Percentiles rank a stretch among this genome's conserved stretches.
phyloP scores from a whole-genome alignment of 768 basidiomycete species.

The Russula emetica region DNA sequence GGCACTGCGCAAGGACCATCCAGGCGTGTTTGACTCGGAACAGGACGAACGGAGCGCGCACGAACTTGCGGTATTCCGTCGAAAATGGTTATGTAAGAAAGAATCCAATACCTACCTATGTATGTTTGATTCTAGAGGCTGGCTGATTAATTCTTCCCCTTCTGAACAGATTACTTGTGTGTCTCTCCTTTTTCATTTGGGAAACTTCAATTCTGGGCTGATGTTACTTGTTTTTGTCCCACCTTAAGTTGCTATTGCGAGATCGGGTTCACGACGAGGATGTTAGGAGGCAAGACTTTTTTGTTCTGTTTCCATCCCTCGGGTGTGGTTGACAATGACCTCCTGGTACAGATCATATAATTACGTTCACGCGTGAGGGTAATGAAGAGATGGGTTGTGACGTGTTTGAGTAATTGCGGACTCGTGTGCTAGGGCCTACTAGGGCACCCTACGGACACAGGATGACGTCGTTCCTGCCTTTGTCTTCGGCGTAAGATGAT shows the following conservation, averaged over 20 bases:
- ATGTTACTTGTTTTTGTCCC: neutral
- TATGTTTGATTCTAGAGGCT: neutral
- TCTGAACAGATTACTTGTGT: constrained; percentile 7
- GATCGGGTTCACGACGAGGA: constrained; percentile 9
- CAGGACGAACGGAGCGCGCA: constrained; percentile 36
- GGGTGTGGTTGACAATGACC: neutral
- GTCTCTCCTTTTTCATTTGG: neutral
- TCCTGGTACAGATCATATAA: constrained; percentile 49
- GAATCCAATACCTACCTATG: neutral
- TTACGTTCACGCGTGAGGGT: constrained; percentile 63
- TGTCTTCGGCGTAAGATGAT: neutral
- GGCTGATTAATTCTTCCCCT: no score
- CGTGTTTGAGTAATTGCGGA: constrained; percentile 30
- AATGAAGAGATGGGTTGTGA: constrained; percentile 54
- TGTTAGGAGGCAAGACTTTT: neutral
- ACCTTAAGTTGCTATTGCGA: constrained; percentile 14
- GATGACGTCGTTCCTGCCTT: no score
- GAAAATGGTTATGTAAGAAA: constrained; percentile 63
- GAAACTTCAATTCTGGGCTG: neutral
- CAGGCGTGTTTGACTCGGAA: constrained; percentile 43
- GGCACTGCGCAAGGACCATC: constrained; percentile 55
- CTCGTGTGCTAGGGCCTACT: neutral
- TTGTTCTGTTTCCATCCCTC: neutral
- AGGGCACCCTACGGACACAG: neutral
- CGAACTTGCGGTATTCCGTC: constrained; percentile 69